These are phyloP conservation scores for Epichloe bromicola DNA, from an alignment of 2,329 filamentous ascomycete species.

Conservation along the genomic window DNA sequence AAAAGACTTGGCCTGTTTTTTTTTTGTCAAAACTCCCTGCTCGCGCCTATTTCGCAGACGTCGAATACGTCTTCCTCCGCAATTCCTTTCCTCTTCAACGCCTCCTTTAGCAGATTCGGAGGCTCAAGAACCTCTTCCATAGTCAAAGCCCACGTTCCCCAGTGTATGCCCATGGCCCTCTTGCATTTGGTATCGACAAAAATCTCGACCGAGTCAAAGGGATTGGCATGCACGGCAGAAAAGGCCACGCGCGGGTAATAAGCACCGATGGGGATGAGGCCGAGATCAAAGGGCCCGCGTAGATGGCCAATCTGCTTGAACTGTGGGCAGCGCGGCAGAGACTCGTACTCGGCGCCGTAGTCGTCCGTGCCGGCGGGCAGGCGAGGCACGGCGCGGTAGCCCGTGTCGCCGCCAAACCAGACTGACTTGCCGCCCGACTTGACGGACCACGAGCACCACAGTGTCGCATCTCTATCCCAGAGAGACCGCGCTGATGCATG, in stretches of 20 bases:
- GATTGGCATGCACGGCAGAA: slow-evolving; percentile 74
- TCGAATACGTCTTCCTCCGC: slow-evolving; percentile 66
- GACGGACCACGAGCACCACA: no score
- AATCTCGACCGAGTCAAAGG: slow-evolving; percentile 78
- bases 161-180: slow-evolving; percentile 76
- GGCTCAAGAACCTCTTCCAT: slow-evolving; percentile 78
- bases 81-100: slow-evolving; percentile 53
- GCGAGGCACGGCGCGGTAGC: no score
- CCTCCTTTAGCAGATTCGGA: slow-evolving; percentile 56
- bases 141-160: slow-evolving; percentile 83
- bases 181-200: slow-evolving; percentile 72
- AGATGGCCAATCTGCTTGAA: no score
- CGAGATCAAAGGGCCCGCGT: slow-evolving; percentile 74
- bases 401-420: no score
- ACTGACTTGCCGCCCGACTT: no score
- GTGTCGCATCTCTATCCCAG: no score
- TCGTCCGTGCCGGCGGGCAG: no score
- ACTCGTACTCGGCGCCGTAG: no score
- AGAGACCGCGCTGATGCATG: no score
- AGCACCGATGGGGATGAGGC: slow-evolving; percentile 85
- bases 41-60: slow-evolving; percentile 74
- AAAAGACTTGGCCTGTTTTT: background rate
- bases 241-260: slow-evolving; percentile 64
- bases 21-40: slow-evolving; percentile 51
- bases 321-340: no score